These are phyloP conservation scores for Moniliella sp. DNA, from an alignment of 1,284 basidiomycete species.

Conservation along the genomic window DNA sequence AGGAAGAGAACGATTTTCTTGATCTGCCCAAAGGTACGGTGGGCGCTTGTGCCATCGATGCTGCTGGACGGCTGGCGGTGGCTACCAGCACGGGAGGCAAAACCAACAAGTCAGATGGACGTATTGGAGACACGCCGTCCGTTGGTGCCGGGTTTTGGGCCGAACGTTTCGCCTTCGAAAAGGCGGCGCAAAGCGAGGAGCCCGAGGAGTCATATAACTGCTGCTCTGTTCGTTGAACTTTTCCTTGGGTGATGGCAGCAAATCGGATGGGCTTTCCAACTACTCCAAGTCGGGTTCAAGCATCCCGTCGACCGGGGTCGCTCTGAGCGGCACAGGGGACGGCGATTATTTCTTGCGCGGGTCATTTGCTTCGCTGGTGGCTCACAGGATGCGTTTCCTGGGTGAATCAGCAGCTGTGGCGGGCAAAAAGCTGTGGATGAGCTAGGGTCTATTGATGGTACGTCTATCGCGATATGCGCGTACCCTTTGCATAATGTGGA, in stretches of 20 bases:
- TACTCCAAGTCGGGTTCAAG: constrained; percentile 27
- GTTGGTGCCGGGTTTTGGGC: constrained; percentile 63
- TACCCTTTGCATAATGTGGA: too few species aligned
- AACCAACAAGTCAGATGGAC: constrained; percentile 59
- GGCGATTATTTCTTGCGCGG: constrained; percentile 61
- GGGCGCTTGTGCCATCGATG: constrained; percentile 57
- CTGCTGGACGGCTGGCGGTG: constrained; percentile 48
- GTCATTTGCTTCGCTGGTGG: constrained; percentile 47
- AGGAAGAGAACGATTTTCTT: constrained; percentile 40
- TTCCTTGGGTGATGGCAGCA: constrained; percentile 17
- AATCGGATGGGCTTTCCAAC: constrained; percentile 37
- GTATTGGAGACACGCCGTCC: constrained; percentile 56
- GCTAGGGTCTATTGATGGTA: constrained; percentile 40
- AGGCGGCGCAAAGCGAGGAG: constrained; percentile 10
- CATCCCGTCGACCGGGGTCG: constrained; percentile 39
- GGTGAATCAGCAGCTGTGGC: constrained; percentile 44
- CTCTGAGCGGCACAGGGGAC: constrained; percentile 57
- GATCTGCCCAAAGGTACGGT: constrained; percentile 53
- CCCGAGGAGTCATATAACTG: neutral
- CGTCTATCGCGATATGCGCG: too few species aligned
- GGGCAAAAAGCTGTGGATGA: constrained; percentile 42
- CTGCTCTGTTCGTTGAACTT: neutral
- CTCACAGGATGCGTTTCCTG: constrained; percentile 46
- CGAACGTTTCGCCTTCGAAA: constrained; percentile 44
- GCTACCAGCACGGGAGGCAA: constrained; percentile 58